These are phyloP conservation scores for Inga oerstediana DNA, from an alignment of 306 rosid species.

Conservation along the genomic window DNA sequence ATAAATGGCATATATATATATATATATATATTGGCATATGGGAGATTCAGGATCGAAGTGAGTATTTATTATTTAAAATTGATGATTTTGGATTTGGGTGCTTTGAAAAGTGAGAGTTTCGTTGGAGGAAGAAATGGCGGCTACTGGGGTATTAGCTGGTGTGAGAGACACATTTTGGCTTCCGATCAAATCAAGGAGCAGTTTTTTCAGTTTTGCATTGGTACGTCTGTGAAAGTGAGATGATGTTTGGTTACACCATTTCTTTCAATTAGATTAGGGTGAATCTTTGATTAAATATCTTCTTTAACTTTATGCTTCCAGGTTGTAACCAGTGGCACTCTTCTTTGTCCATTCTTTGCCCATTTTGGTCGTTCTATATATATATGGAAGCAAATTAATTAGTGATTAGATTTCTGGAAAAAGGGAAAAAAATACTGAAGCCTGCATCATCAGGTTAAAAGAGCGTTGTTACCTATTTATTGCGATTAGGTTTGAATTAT, in stretches of 20 bases:
- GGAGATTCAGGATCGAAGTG: neutral
- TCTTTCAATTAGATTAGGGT: conserved; percentile 6
- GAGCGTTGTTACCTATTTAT: neutral
- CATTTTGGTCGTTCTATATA: neutral
- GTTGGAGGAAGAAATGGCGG: conserved; percentile 57
- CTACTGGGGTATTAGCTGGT: conserved; percentile 26
- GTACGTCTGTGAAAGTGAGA: conserved; percentile 22
- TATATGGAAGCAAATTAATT: neutral
- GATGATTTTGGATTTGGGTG: neutral
- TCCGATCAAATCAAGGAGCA: conserved; percentile 41
- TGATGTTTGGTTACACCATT: neutral
- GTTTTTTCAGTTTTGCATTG: conserved; percentile 48
- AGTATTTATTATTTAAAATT: too few species aligned
- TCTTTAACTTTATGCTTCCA: neutral
- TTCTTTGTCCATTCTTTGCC: neutral
- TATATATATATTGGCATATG: neutral
- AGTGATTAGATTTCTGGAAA: neutral
- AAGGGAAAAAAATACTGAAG: neutral
- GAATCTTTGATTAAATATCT: neutral
- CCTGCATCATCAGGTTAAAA: neutral
- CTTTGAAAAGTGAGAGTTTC: conserved; percentile 17
- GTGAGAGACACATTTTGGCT: conserved; percentile 14
- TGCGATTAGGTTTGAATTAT: neutral
- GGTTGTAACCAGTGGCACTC: neutral
- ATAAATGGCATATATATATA: neutral